Evolutionary conservation across 805 yeast genomes (phyloP), one percentile per base, ranked within the genome.

Genomic region (Cyberlindnera lachancei): DNA sequence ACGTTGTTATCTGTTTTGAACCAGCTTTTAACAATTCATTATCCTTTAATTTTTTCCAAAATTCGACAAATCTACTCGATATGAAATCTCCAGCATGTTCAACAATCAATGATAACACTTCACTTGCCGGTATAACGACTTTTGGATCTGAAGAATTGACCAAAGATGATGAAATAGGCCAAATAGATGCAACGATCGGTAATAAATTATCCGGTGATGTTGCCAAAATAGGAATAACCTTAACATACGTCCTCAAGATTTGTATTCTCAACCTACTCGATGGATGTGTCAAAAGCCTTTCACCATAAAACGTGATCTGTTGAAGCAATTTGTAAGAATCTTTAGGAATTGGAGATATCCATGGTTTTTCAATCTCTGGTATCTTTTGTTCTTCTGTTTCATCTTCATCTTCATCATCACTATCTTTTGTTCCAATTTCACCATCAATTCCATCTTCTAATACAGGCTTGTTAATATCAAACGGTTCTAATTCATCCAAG

Each of bases 341-440:
- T 25, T 68, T 59, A 0, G 94, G 82, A 0, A 88, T 60, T 0
- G 78, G 75, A 0, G 90, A 79, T 0, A 50, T 43, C 96, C 96
- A 87, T 20, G 63, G 41, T 4, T 29, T 36, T 24, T 38, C 62
- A 12, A 61, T 64, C 23, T 55, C 61, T 5, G 43, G 43, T 3
- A 27, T 13, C 18, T 29, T 16, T 40, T 42, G 45, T 20, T 31
- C 49, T 7, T 42, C 44, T n/a, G 50, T 52, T 1, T 45, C 44
- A 9, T 55, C 58, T 22, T 57, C 56, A 25, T 55, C 53, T 1
- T 45, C 44, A 9, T 55, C 58, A 23, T 57, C 56, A 25, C 56
- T 60, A 24, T 46, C 55, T 52, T 21, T 51, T 37, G 47, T 53
- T 11, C 23, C 30, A 23, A 45, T 41, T 25, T 50, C 57, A 22